Conservation (phyloP, 352 stramenopile species). For the Pilasporangium apinafurcum region DNA sequence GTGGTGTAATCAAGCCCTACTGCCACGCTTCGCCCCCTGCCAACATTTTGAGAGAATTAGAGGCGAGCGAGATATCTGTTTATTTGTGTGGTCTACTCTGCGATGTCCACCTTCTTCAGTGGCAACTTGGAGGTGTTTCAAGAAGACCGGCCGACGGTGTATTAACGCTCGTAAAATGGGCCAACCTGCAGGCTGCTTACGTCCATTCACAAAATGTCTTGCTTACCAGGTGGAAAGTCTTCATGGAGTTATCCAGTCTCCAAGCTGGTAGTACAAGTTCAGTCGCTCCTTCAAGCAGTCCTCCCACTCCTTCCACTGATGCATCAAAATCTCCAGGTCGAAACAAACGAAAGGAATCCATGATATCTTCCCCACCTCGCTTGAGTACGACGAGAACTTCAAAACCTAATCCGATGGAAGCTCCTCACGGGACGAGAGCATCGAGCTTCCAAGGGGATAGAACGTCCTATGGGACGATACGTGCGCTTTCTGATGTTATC, state of each 20-base stretch:
- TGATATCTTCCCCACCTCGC: constrained; percentile 51
- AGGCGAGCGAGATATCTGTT: constrained; percentile 10
- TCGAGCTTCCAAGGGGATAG: constrained; percentile 59
- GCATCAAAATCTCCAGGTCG: constrained; percentile 2
- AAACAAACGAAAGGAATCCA: constrained; percentile 62
- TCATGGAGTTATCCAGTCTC: constrained; percentile 66
- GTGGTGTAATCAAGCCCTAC: constrained; percentile 12
- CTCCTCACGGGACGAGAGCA: constrained; percentile 5
- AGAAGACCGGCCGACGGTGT: constrained; percentile 1
- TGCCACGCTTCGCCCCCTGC: constrained; percentile 4
- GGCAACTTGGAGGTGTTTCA: constrained; percentile 11
- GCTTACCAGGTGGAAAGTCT: constrained; percentile 52
- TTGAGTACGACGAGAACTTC: constrained; percentile 10
- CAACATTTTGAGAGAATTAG: constrained; percentile 2
- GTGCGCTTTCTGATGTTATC: constrained; percentile 51
- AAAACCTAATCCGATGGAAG: constrained; percentile 7
- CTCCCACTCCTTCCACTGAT: neutral
- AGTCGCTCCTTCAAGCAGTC: neutral
- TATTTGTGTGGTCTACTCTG: constrained; percentile 12
- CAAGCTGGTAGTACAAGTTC: constrained; percentile 12
- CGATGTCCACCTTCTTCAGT: constrained; percentile 12
- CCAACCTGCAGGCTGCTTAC: constrained; percentile 45
- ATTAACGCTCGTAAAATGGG: constrained; percentile 39
- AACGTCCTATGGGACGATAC: constrained; percentile 64
- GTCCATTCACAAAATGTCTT: constrained; percentile 46